Base-by-base conservation (phyloP, 495 filamentous ascomycete genomes). In the Penicillium steckii region DNA sequence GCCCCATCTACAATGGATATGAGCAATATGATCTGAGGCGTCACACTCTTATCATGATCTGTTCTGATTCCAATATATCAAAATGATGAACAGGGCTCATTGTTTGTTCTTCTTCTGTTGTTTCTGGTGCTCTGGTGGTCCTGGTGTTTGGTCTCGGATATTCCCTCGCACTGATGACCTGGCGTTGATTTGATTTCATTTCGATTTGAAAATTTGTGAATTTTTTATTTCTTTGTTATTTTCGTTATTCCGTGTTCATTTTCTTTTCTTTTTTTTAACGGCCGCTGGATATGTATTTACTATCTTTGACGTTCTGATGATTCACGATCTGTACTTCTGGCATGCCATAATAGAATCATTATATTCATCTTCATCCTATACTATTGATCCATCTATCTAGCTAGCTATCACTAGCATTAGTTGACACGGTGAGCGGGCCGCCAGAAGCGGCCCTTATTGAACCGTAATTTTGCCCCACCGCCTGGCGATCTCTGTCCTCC, bases 21-120 rank as follows among this genome's bases (percentile, higher is more conserved):
- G 75, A 75, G 73, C 46, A 76, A 76, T 55, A 65, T 73, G 71
- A 73, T 78, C 30, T 79, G 71, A 78, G 65, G 69, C 67, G 69
- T 74, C 69, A 74, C 67, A 65, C 68, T 72, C 59, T 8, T 33
- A 53, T 68, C 59, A 37, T 17, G 29, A n/a, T 37, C n/a, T 37
- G 33, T 47, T 50, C 44, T 47, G 44, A 55, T 44, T 44, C 49
- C n/a, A 3, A 32, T 32, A 9, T 32, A 13, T 13, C 10, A 13
- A 2, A 12, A 8, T 12, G 29, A 12, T 9, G 29, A 13, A 1
- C 29, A 32, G 4, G 10, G 29, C 43, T 53, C 41, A 21, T 43
- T 44, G 52, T 48, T 23, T 41, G 32, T 45, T 25, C 43, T 55
- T 38, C 35, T 46, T 48, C 27, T 53, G 22, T 22, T 24, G 53